Evolutionary conservation across 176 grass and related monocot genomes (phyloP).

Genomic region (Tillandsia leiboldiana): DNA sequence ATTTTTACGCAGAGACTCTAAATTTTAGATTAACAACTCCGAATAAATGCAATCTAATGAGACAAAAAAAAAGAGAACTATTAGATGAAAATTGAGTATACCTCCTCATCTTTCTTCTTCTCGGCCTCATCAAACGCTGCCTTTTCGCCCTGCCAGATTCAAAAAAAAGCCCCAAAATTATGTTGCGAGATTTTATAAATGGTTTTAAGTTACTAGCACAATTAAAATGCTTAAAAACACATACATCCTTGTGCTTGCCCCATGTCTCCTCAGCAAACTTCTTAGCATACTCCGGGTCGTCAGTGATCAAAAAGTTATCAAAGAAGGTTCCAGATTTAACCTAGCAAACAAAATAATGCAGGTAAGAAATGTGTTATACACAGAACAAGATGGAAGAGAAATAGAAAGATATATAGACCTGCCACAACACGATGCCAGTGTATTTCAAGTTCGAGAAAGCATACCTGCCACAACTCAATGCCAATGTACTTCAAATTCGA

Average conservation of each 20-base stretch:
- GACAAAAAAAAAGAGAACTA: background rate
- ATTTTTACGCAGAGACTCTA: no score
- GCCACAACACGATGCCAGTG: slow-evolving; percentile 93
- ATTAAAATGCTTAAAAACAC: background rate
- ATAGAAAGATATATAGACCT: slow-evolving; percentile 30
- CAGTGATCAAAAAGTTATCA: slow-evolving; percentile 50
- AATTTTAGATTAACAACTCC: no score
- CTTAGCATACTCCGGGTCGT: slow-evolving; percentile 58
- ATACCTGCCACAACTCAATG: slow-evolving; percentile 71
- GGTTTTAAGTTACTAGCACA: background rate
- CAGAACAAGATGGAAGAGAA: background rate
- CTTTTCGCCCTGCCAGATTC: slow-evolving; percentile 53
- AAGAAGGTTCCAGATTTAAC: slow-evolving; percentile 68
- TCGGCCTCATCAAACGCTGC: slow-evolving; percentile 63
- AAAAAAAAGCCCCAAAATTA: slow-evolving; percentile 6
- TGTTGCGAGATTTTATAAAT: background rate
- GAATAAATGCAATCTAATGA: background rate
- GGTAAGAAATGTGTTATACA: background rate
- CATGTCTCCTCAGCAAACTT: slow-evolving; percentile 56
- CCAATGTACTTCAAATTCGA: slow-evolving; percentile 48
- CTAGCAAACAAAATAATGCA: background rate
- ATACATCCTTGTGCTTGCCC: slow-evolving; percentile 58
- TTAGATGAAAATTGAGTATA: slow-evolving; percentile 2
- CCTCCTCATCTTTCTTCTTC: slow-evolving; percentile 67
- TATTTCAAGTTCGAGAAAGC: slow-evolving; percentile 70